Conservation (phyloP, 768 basidiomycete species). For the Rhodotorula taiwanensis region DNA sequence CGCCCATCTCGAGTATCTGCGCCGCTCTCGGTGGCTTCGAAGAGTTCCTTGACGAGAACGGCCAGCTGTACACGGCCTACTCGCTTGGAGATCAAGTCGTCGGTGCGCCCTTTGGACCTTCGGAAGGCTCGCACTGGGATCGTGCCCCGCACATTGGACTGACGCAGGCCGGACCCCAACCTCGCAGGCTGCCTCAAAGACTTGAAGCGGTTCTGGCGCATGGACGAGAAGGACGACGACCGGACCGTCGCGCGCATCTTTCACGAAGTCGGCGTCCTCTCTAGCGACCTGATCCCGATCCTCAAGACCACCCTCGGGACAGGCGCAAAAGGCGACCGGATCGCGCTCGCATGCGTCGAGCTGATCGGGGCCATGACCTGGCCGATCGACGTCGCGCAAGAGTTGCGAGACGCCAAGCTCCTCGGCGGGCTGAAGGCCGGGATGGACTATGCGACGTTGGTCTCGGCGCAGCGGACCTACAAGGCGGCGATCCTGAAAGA, state of each 20-base stretch:
- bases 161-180: background rate
- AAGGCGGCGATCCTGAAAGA: constrained; percentile 64
- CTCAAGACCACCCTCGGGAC: constrained; percentile 71
- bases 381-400: constrained; percentile 93
- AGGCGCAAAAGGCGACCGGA: constrained; percentile 53
- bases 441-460: constrained; percentile 74
- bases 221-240: constrained; percentile 94
- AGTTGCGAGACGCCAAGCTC: constrained; percentile 77
- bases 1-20: constrained; percentile 35
- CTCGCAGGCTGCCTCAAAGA: constrained; percentile 73
- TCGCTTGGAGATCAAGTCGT: constrained; percentile 37
- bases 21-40: constrained; percentile 35
- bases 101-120: constrained; percentile 12
- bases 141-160: accelerated
- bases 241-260: constrained; percentile 90
- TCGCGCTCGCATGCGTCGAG: constrained; percentile 74
- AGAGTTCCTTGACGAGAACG: constrained; percentile 33
- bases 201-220: constrained; percentile 89
- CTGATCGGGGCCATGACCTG: constrained; percentile 96
- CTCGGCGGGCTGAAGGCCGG: constrained; percentile 53
- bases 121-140: too few species aligned
- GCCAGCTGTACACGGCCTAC: constrained; percentile 31
- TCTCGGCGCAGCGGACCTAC: constrained; percentile 76
- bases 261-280: constrained; percentile 74
- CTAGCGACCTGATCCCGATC: constrained; percentile 81